Base-by-base conservation (phyloP, 139 green algal genomes). In the Gonium pectorale region DNA sequence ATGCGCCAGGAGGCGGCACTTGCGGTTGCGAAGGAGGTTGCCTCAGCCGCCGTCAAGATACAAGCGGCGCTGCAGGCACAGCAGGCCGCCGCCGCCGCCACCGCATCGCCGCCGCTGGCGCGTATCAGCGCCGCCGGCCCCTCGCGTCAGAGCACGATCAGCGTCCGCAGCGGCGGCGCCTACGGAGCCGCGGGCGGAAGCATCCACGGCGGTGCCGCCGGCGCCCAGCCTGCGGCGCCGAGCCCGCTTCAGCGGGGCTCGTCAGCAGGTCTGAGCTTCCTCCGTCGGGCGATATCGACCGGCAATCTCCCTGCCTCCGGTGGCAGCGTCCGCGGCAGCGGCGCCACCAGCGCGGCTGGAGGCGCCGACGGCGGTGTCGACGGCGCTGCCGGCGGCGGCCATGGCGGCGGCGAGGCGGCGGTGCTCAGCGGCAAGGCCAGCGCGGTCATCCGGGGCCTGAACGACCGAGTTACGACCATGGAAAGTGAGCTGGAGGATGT, bases 331-430 rank as follows among this genome's bases (percentile, higher is more conserved):
- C 5, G 44, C 1, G n/a, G 35, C 70, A 21, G 67, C 49, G 33
- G 5, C 69, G 56, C 31, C 69, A 15, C 54, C 38, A 1, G 54
- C 73, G 40, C 73, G 69, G 35, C 54, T 70, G 73, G 73, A 81
- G 56, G 54, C 54, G 22, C 56, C 69, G 37, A 69, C 56, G 38
- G 29, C 38, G 27, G 11, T 69, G 73, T 54, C 69, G 73, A 4
- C 35, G 38, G 73, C n/a, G n/a, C n/a, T n/a, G n/a, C n/a, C n/a
- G n/a, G n/a, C n/a, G n/a, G n/a, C n/a, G n/a, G n/a, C n/a, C n/a
- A n/a, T n/a, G n/a, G n/a, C n/a, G n/a, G n/a, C n/a, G n/a, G n/a
- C n/a, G n/a, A n/a, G n/a, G n/a, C n/a, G n/a, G n/a, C n/a, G n/a
- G n/a, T n/a, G n/a, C n/a, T n/a, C n/a, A n/a, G n/a, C n/a, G n/a